These are phyloP conservation scores for Penicillium arizonense DNA, from an alignment of 495 filamentous ascomycete genomes.

Conservation along the genomic window DNA sequence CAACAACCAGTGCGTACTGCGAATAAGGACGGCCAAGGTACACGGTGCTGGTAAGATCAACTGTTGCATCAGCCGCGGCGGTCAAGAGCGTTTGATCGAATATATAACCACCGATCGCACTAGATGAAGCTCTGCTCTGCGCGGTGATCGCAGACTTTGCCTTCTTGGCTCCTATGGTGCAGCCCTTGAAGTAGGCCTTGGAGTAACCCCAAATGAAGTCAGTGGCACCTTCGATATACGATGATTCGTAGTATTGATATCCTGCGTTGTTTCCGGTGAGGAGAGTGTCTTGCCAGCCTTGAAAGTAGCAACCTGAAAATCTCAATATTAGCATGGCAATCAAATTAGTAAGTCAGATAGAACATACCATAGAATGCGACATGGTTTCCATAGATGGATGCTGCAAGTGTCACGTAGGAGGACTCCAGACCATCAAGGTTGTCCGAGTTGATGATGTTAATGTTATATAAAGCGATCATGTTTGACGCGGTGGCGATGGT, in stretches of 20 bases:
- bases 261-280: slow-evolving; percentile 2
- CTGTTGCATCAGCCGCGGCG: slow-evolving; percentile 11
- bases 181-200: slow-evolving; percentile 16
- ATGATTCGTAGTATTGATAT: slow-evolving; percentile 13
- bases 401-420: slow-evolving; percentile 8
- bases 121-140: slow-evolving; percentile 11
- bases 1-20: slow-evolving; percentile 10
- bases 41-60: slow-evolving; percentile 11
- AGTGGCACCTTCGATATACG: slow-evolving; percentile 13
- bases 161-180: slow-evolving; percentile 13
- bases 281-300: slow-evolving; percentile 6
- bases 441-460: slow-evolving; percentile 13
- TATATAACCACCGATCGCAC: slow-evolving; percentile 12
- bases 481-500: slow-evolving; percentile 11
- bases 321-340: background rate
- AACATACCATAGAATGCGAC: slow-evolving; percentile 8
- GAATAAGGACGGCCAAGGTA: slow-evolving; percentile 15
- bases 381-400: slow-evolving; percentile 5
- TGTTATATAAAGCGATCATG: slow-evolving; percentile 13
- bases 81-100: slow-evolving; percentile 14
- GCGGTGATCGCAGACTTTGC: slow-evolving; percentile 14
- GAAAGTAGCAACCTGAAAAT: slow-evolving; percentile 2
- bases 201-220: slow-evolving; percentile 17
- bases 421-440: slow-evolving; percentile 12
- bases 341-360: background rate